Percentiles rank a stretch among this genome's conserved stretches.
Evolutionary conservation across 352 stramenopile genomes (phyloP).

Genomic region (Pythium grandisporangium): DNA sequence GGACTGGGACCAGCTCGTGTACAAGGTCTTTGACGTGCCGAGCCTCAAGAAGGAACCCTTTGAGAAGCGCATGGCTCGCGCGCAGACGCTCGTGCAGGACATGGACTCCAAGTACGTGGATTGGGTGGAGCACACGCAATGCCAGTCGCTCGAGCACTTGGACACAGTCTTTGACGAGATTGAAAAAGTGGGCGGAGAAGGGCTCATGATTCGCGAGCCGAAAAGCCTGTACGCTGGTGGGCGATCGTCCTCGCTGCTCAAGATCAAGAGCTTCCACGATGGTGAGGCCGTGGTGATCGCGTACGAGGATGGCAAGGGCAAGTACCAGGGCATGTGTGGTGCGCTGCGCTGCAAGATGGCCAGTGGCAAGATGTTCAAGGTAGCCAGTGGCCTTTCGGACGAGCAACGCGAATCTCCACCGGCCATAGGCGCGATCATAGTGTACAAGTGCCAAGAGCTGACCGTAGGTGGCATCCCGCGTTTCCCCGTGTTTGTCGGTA

Average conservation of each 20-base stretch:
- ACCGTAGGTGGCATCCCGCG: conserved; percentile 57
- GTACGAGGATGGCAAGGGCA: conserved; percentile 60
- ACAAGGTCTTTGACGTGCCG: conserved; percentile 62
- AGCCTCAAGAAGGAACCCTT: conserved; percentile 36
- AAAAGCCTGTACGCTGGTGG: conserved; percentile 32
- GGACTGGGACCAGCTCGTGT: conserved; percentile 46
- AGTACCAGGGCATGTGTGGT: conserved; percentile 46
- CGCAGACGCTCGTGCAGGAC: conserved; percentile 15
- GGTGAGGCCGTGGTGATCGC: conserved; percentile 54
- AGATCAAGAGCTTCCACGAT: conserved; percentile 75
- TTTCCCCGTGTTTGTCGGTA: conserved; percentile 61
- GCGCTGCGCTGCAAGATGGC: conserved; percentile 51
- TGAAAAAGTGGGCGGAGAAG: conserved; percentile 52
- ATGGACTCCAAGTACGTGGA: conserved; percentile 32
- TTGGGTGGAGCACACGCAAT: conserved; percentile 56
- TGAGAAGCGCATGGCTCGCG: conserved; percentile 39
- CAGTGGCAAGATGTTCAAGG: conserved; percentile 65
- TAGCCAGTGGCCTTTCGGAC: conserved; percentile 57
- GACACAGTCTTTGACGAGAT: conserved; percentile 45
- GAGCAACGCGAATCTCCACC: conserved; percentile 35
- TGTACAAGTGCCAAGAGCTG: conserved; percentile 78
- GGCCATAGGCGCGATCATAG: conserved; percentile 44
- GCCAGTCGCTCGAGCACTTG: conserved; percentile 32
- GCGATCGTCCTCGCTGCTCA: conserved; percentile 52
- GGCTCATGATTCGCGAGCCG: conserved; percentile 61